Percentiles rank a stretch among this genome's conserved stretches.
Evolutionary conservation across 352 stramenopile genomes (phyloP).

Genomic region (Pythium coloratum): DNA sequence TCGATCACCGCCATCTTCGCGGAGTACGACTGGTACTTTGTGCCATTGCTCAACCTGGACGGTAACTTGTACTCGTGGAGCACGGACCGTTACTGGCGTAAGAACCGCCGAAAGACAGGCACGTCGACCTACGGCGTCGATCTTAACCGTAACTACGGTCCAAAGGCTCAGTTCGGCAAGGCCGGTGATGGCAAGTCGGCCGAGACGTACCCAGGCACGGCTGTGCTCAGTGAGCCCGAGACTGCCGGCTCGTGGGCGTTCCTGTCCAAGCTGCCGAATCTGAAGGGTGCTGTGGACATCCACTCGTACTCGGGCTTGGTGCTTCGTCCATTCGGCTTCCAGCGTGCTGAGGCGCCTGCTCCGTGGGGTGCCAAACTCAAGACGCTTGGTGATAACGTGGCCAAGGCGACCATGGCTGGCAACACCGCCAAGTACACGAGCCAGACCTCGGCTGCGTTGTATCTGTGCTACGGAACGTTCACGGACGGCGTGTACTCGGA

Average conservation of each 20-base stretch:
- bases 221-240: slow-evolving; percentile 31
- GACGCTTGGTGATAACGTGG: slow-evolving; percentile 31
- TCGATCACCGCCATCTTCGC: slow-evolving; percentile 19
- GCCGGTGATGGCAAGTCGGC: background rate
- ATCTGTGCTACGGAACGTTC: slow-evolving; percentile 40
- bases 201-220: slow-evolving; percentile 26
- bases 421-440: slow-evolving; percentile 21
- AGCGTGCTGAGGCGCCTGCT: slow-evolving; percentile 19
- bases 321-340: slow-evolving; percentile 33
- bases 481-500: slow-evolving; percentile 32
- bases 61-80: slow-evolving; percentile 20
- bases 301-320: slow-evolving; percentile 32
- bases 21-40: slow-evolving; percentile 32
- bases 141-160: slow-evolving; percentile 35
- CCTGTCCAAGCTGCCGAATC: slow-evolving; percentile 15
- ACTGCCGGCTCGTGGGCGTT: slow-evolving; percentile 23
- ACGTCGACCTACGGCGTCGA: slow-evolving; percentile 26
- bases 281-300: slow-evolving; percentile 26
- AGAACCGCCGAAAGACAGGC: slow-evolving; percentile 26
- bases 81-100: slow-evolving; percentile 27
- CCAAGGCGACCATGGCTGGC: slow-evolving; percentile 25
- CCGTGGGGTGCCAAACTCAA: slow-evolving; percentile 34
- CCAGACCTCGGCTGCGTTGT: slow-evolving; percentile 29
- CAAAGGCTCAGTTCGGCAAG: slow-evolving; percentile 18
- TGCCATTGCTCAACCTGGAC: slow-evolving; percentile 34